These are phyloP conservation scores for Myriosclerotinia curreyana DNA, from an alignment of 2,329 filamentous ascomycete species.

Conservation along the genomic window DNA sequence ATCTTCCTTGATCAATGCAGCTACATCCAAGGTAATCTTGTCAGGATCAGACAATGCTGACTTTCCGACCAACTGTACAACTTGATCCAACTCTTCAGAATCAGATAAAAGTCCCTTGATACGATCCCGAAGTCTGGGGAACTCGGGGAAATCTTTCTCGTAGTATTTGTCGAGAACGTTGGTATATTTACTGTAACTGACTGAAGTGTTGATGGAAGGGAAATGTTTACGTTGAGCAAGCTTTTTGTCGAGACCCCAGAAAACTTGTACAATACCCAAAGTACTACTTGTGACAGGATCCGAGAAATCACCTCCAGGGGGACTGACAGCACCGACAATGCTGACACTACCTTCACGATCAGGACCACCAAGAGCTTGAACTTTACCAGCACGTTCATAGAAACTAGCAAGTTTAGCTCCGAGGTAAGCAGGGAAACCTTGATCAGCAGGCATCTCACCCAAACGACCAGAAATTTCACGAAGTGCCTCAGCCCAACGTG, in stretches of 20 bases:
- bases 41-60: constrained; percentile 92
- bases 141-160: constrained; percentile 88
- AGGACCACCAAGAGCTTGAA: constrained; percentile 81
- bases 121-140: constrained; percentile 86
- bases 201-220: constrained; percentile 92
- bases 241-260: constrained; percentile 99
- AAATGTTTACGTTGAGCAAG: constrained; percentile 98
- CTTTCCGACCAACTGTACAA: constrained; percentile 97
- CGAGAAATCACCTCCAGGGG: constrained; percentile 97
- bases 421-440: constrained; percentile 98
- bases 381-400: constrained; percentile 95
- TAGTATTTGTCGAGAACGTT: constrained; percentile 87
- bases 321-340: constrained; percentile 95
- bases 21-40: constrained; percentile 96
- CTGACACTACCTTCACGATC: constrained; percentile 89
- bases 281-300: constrained; percentile 94
- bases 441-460: constrained; percentile 99
- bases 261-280: constrained; percentile 96
- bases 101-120: constrained; percentile 92
- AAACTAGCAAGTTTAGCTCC: constrained; percentile 96
- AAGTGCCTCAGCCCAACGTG: constrained; percentile 96
- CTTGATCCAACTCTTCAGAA: constrained; percentile 96
- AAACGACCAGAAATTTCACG: constrained; percentile 98
- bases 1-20: constrained; percentile 91
- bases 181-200: constrained; percentile 97